Evolutionary conservation across 208 protist species (phyloP).

Genomic region (Leishmania amazonensis): DNA sequence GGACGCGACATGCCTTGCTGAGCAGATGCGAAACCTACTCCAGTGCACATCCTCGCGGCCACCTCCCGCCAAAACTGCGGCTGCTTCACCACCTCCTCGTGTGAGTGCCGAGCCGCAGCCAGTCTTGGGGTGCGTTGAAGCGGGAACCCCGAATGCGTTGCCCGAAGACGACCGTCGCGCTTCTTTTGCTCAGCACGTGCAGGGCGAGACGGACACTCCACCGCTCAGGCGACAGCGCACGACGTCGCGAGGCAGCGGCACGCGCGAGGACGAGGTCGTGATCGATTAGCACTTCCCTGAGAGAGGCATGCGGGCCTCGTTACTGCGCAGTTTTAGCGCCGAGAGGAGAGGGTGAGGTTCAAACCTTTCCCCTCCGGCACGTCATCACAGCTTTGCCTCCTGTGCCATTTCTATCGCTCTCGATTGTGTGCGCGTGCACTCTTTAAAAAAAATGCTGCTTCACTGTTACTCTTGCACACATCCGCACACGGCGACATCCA

Average conservation of each 20-base stretch:
- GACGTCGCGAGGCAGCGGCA: conserved; percentile 1
- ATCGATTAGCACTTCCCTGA: conserved; percentile 17
- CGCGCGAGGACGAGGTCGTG: conserved; percentile 16
- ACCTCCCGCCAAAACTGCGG: neutral
- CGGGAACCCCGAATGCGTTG: neutral
- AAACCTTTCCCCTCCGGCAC: neutral
- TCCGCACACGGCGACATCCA: neutral
- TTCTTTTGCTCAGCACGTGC: neutral
- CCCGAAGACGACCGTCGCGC: neutral
- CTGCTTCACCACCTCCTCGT: neutral
- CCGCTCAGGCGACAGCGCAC: conserved; percentile 22
- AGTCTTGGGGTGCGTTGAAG: neutral
- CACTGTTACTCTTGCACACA: neutral
- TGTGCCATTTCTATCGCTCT: neutral
- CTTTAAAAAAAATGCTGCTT: neutral
- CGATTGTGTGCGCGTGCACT: neutral
- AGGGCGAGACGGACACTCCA: neutral
- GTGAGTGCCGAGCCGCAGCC: too few species aligned
- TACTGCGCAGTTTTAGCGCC: neutral
- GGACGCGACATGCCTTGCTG: conserved; percentile 69
- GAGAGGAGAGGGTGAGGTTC: neutral
- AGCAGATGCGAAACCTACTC: conserved; percentile 35
- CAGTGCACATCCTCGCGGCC: neutral
- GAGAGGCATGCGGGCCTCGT: neutral
- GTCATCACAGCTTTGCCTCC: neutral